A percentile compares a stretch with the other conserved stretches of the same genome.
phyloP scores from a whole-genome alignment of 2,329 filamentous ascomycete species.

The Sphaerostilbella broomeana region DNA sequence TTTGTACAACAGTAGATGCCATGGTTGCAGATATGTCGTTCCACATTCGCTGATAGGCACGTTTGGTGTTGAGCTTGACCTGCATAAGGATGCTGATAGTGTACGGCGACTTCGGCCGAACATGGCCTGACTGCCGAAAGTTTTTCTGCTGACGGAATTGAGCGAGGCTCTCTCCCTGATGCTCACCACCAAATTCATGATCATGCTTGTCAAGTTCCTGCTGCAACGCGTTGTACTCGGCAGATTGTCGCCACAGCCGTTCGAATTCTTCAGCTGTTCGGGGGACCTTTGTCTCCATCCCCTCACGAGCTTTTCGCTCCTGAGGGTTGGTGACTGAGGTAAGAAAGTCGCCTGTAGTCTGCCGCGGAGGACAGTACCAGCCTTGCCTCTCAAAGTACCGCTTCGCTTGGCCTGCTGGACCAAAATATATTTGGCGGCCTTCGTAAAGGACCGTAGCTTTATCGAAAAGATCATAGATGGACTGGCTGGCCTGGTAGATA shows the following conservation, averaged over 20 bases:
- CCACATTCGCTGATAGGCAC: constrained; percentile 47
- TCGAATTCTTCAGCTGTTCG: constrained; percentile 66
- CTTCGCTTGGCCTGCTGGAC: constrained; percentile 52
- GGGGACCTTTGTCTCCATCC: constrained; percentile 56
- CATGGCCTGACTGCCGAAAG: constrained; percentile 44
- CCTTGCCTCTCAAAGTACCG: constrained; percentile 63
- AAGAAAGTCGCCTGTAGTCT: constrained; percentile 64
- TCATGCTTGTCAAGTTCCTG: constrained; percentile 47
- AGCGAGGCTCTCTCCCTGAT: constrained; percentile 31
- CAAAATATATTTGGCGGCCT: constrained; percentile 72
- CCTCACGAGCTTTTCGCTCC: constrained; percentile 49
- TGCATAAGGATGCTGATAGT: constrained; percentile 51
- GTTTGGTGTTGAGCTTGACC: constrained; percentile 42
- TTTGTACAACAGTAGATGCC: constrained; percentile 39
- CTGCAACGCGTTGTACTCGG: constrained; percentile 36
- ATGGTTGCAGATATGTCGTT: constrained; percentile 44
- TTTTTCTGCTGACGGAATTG: constrained; percentile 43
- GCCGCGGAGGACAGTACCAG: constrained; percentile 58
- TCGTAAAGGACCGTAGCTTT: constrained; percentile 70
- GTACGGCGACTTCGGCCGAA: constrained; percentile 50
- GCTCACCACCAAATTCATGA: constrained; percentile 35
- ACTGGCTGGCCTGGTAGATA: constrained; percentile 65
- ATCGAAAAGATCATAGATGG: constrained; percentile 67
- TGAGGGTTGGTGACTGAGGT: constrained; percentile 60
- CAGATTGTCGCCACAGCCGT: constrained; percentile 37